Percentiles rank a stretch among this genome's conserved stretches.
Evolutionary conservation across 176 grass and related monocot species (phyloP).

Genomic region (Hsuehochloa calcarea): DNA sequence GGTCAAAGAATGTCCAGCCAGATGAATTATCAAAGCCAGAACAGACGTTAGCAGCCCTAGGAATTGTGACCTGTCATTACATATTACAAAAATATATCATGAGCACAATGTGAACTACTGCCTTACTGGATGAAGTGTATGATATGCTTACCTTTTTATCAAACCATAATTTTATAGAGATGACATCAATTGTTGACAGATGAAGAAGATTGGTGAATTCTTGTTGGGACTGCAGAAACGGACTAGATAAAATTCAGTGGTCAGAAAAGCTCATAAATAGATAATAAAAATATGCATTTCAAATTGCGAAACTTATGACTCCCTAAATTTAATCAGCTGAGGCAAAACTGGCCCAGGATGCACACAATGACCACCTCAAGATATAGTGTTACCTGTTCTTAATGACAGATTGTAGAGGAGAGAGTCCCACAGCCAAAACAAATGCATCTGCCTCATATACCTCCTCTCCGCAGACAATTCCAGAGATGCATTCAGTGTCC

Average conservation of each 20-base stretch:
- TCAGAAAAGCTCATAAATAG: conserved; percentile 26
- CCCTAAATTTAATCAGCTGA: not conserved
- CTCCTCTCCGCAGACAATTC: conserved; percentile 62
- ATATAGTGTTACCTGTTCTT: conserved; percentile 50
- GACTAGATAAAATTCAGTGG: conserved; percentile 47
- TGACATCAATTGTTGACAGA: conserved; percentile 51
- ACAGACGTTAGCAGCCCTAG: conserved; percentile 72
- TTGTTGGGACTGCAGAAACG: conserved; percentile 49
- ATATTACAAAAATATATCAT: conserved; percentile 3
- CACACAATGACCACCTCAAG: not conserved
- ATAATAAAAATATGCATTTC: not conserved
- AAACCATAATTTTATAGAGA: conserved; percentile 83
- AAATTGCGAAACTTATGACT: not conserved
- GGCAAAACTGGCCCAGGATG: not conserved
- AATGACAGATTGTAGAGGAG: conserved; percentile 64
- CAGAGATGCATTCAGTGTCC: conserved; percentile 54
- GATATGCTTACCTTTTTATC: conserved; percentile 63
- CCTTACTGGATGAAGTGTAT: not conserved
- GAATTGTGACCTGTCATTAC: conserved; percentile 61
- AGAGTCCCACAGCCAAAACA: conserved; percentile 66
- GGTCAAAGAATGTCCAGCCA: conserved; percentile 77
- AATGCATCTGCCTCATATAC: conserved; percentile 75
- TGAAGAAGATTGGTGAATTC: conserved; percentile 75
- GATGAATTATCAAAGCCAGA: conserved; percentile 65
- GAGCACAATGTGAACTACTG: not conserved